A percentile compares a stretch with the other conserved stretches of the same genome.
These are phyloP conservation scores for Pichia sp. DNA, from an alignment of 1,139 yeast species.

Conservation along the genomic window DNA sequence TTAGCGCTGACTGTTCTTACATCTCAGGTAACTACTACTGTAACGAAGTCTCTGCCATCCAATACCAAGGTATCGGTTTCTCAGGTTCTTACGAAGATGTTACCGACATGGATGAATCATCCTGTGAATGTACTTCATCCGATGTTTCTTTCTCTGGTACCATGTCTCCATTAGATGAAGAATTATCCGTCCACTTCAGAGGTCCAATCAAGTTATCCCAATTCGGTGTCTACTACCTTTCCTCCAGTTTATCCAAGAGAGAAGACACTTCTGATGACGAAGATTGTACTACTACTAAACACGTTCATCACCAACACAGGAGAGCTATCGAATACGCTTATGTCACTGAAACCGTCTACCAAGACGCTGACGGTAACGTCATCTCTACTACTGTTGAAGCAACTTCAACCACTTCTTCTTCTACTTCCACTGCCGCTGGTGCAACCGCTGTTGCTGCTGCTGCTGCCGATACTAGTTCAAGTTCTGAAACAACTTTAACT, in stretches of 20 bases:
- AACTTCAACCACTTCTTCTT: too few relatives aligned
- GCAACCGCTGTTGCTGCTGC: constrained; percentile 32
- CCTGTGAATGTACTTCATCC: constrained; percentile 60
- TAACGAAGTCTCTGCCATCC: constrained; percentile 61
- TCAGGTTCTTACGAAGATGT: constrained; percentile 78
- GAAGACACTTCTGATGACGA: constrained; percentile 37
- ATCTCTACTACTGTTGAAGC: constrained; percentile 14
- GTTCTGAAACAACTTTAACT: constrained; percentile 6
- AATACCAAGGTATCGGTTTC: constrained; percentile 72
- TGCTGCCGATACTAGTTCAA: constrained; percentile 22
- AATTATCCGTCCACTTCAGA: constrained; percentile 88
- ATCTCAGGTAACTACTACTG: constrained; percentile 84
- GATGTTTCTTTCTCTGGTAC: constrained; percentile 64
- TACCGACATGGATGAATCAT: constrained; percentile 61
- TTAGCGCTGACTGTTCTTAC: constrained; percentile 42
- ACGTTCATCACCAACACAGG: constrained; percentile 35
- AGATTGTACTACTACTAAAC: constrained; percentile 34
- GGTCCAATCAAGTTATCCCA: constrained; percentile 82
- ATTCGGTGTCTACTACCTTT: constrained; percentile 72
- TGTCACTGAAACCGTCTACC: constrained; percentile 74
- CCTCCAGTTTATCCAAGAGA: constrained; percentile 36
- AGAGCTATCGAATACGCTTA: constrained; percentile 56
- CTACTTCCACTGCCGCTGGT: too few relatives aligned
- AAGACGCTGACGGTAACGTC: constrained; percentile 28
- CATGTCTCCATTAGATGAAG: constrained; percentile 84